These are phyloP conservation scores for Diaporthe eres DNA, from an alignment of 2,329 filamentous ascomycete genomes.

Conservation along the genomic window DNA sequence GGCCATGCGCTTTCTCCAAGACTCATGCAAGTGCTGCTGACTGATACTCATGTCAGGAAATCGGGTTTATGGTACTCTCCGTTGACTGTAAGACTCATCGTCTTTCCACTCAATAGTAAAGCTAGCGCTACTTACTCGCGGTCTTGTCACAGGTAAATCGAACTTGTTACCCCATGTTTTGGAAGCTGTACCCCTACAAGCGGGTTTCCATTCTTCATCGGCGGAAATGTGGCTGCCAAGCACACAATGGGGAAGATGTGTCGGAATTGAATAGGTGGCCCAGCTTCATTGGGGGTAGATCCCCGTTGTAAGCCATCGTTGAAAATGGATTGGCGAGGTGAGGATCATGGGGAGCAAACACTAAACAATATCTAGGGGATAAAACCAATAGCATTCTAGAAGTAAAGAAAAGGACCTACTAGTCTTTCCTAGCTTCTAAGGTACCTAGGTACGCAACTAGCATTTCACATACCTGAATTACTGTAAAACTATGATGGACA, in stretches of 20 bases:
- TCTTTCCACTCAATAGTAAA: not conserved
- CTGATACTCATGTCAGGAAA: conserved; percentile 6
- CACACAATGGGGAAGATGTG: not conserved
- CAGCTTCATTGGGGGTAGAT: not conserved
- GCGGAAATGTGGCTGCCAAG: not conserved
- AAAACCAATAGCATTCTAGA: too few species aligned
- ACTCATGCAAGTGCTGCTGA: not conserved
- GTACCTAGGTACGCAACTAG: too few species aligned
- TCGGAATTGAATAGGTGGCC: not conserved
- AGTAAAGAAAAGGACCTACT: too few species aligned
- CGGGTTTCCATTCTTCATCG: not conserved
- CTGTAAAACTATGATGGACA: too few species aligned
- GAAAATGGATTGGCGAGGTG: too few species aligned
- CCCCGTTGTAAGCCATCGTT: not conserved
- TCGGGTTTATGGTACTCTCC: conserved; percentile 21
- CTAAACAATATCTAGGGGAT: not conserved
- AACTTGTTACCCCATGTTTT: not conserved
- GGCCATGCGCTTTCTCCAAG: not conserved
- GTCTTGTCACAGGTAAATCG: not conserved
- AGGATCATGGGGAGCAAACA: not conserved
- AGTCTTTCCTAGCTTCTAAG: too few species aligned
- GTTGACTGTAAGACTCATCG: not conserved
- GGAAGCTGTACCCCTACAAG: not conserved
- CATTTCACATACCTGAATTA: too few species aligned
- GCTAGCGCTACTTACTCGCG: not conserved